phyloP scores from a whole-genome alignment of 257 asterid species.

The Coffea canephora region DNA sequence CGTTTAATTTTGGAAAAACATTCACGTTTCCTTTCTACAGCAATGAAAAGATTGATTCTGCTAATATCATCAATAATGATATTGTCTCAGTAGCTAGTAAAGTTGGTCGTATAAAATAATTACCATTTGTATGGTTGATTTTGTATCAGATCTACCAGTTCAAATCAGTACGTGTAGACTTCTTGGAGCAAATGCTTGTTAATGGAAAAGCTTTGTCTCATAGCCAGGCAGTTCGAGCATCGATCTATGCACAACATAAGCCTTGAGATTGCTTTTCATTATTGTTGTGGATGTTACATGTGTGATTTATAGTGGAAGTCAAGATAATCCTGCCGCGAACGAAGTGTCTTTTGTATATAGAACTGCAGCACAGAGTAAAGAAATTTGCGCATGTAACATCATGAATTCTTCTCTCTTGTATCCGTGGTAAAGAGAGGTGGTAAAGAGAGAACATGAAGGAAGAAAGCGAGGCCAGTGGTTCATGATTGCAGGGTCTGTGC shows the following conservation, averaged over 20 bases:
- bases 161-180: slow-evolving; percentile 80
- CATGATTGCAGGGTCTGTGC: no score
- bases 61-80: no score
- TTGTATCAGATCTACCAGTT: slow-evolving; percentile 65
- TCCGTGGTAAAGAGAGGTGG: background rate
- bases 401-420: background rate
- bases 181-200: slow-evolving; percentile 82
- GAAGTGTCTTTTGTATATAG: background rate
- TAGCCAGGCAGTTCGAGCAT: slow-evolving; percentile 51
- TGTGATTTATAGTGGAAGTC: background rate
- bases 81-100: no score
- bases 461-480: no score
- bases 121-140: slow-evolving; percentile 17
- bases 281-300: background rate
- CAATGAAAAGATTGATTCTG: background rate
- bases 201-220: slow-evolving; percentile 66
- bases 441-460: background rate
- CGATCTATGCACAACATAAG: slow-evolving; percentile 79
- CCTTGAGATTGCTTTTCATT: slow-evolving; percentile 29
- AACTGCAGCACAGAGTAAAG: background rate
- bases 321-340: no score
- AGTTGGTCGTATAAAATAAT: background rate
- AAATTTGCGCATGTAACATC: background rate
- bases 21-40: background rate
- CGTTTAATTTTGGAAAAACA: no score